phyloP scores from a whole-genome alignment of 441 rosid genomes.

The Gossypium schwendimanii region DNA sequence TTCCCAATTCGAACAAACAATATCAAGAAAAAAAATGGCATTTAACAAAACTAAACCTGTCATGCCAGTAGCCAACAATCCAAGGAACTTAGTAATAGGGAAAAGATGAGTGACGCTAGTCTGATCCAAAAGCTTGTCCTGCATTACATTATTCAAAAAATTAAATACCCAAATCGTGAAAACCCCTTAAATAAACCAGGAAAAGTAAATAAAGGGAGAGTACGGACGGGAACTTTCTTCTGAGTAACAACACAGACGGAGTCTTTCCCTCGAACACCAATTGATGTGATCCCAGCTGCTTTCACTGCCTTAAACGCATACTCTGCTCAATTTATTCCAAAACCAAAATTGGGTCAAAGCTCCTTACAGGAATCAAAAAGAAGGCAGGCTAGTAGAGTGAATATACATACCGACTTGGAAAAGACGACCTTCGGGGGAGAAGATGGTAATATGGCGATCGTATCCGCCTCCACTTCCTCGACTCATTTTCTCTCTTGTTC shows the following conservation, averaged over 20 bases:
- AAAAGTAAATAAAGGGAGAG: neutral
- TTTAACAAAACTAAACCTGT: conserved; percentile 44
- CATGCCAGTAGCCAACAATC: conserved; percentile 87
- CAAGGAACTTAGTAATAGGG: conserved; percentile 79
- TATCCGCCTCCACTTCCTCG: conserved; percentile 96
- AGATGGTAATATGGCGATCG: conserved; percentile 97
- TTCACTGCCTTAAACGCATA: conserved; percentile 97
- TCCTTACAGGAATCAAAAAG: neutral
- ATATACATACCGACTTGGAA: conserved; percentile 79
- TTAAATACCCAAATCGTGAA: conserved; percentile 6
- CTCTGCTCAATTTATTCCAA: conserved; percentile 34
- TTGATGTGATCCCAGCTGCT: conserved; percentile 81
- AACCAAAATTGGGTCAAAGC: neutral
- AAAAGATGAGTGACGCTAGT: conserved; percentile 84
- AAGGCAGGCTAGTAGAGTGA: neutral
- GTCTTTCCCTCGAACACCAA: conserved; percentile 91
- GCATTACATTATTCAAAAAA: conserved; percentile 12
- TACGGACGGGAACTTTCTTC: conserved; percentile 93
- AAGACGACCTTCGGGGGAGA: conserved; percentile 98
- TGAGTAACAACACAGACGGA: conserved; percentile 93
- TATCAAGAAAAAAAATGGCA: neutral
- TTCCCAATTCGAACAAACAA: neutral
- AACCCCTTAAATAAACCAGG: neutral
- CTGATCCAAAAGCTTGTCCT: conserved; percentile 98
- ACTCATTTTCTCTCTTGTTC: conserved; percentile 45